A percentile compares a stretch with the other conserved stretches of the same genome.
Conservation (phyloP, 2,329 filamentous ascomycete genomes). For the Sordariomycetes sp. region DNA sequence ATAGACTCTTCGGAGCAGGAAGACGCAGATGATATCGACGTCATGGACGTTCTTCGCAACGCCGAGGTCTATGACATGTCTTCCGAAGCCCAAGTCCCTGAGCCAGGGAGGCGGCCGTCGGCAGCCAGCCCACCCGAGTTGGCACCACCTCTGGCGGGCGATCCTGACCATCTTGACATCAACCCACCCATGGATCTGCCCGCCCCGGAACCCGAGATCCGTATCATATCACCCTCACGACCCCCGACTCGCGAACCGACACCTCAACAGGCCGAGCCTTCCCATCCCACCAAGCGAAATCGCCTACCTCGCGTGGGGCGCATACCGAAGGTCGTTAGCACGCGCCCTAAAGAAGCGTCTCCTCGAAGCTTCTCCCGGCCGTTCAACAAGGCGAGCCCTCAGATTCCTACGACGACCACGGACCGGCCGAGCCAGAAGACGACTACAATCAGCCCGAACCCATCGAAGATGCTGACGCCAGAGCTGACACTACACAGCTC, state of each 20-base stretch:
- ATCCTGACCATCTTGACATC: background rate
- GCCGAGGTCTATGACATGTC: constrained; percentile 24
- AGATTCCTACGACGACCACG: constrained; percentile 19
- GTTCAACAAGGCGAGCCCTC: constrained; percentile 50
- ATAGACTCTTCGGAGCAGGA: constrained; percentile 49
- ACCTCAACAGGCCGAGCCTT: background rate
- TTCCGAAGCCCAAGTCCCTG: background rate
- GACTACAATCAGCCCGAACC: constrained; percentile 34
- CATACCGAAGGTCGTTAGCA: constrained; percentile 72
- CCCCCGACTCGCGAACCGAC: background rate
- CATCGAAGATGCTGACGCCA: constrained; percentile 26
- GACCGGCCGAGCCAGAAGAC: constrained; percentile 5
- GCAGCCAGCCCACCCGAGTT: constrained; percentile 5
- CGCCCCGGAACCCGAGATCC: background rate
- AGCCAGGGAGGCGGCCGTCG: background rate
- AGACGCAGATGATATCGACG: constrained; percentile 27
- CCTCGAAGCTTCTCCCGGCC: constrained; percentile 79
- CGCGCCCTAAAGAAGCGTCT: constrained; percentile 53
- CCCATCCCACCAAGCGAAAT: constrained; percentile 25
- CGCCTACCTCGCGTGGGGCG: constrained; percentile 73
- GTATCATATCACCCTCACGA: background rate
- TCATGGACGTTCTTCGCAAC: constrained; percentile 37
- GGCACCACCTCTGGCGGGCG: background rate
- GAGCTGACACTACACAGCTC: constrained; percentile 25
- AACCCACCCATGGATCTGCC: background rate